These are phyloP conservation scores for Termitomyces sp. DNA, from an alignment of 1,284 basidiomycete genomes.

Conservation along the genomic window DNA sequence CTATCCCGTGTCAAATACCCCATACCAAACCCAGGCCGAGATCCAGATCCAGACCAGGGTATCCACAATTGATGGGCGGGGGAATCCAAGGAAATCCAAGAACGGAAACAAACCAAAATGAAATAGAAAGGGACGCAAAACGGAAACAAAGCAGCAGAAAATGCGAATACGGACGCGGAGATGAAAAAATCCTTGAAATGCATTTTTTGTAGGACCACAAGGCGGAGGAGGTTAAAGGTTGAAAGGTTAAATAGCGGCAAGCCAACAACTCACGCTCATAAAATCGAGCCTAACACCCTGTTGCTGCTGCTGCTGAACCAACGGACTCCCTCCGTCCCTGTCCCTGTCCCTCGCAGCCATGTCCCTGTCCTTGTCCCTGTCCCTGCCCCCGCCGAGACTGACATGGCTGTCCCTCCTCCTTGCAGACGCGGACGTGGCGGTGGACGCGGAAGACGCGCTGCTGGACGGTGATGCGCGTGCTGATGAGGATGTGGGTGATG, in stretches of 20 bases:
- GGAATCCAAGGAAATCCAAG: background rate
- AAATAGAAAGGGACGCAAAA: background rate
- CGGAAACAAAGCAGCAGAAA: background rate
- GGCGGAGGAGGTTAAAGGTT: too few relatives aligned
- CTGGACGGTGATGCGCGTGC: too few relatives aligned
- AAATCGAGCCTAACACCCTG: constrained; percentile 45
- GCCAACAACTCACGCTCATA: constrained; percentile 35
- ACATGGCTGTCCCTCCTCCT: background rate
- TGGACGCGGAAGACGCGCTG: background rate
- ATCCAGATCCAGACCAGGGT: too few relatives aligned
- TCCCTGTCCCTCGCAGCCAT: background rate
- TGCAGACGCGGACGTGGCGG: background rate
- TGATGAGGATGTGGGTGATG: too few relatives aligned
- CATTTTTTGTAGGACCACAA: too few relatives aligned
- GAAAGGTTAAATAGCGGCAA: too few relatives aligned
- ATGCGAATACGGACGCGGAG: too few relatives aligned
- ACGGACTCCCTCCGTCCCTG: background rate
- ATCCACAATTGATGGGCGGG: too few relatives aligned
- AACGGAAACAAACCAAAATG: background rate
- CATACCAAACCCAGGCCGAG: too few relatives aligned
- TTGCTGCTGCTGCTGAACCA: background rate
- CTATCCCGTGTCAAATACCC: background rate
- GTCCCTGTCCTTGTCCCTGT: background rate
- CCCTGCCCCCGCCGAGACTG: background rate
- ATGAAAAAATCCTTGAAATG: too few relatives aligned